Conservation (phyloP, 768 basidiomycete genomes). For the Suillus ampliporus region DNA sequence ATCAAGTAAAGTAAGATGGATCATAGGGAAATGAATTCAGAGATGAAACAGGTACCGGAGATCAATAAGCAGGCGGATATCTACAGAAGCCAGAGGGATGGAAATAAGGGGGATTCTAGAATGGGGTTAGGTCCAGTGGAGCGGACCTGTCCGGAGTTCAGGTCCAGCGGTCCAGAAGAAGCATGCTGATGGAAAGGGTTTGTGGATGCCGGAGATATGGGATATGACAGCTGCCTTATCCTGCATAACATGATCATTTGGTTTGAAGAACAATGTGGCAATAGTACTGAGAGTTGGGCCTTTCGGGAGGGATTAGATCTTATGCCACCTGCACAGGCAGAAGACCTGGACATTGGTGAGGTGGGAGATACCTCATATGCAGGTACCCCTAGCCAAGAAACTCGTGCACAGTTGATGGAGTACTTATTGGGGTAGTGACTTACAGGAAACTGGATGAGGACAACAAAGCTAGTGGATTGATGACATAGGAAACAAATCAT, state of each 20-base stretch:
- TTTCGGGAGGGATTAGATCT: not conserved
- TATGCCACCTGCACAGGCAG: not conserved
- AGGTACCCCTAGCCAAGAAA: not conserved
- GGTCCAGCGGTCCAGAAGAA: no score
- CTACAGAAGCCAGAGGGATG: no score
- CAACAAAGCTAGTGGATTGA: not conserved
- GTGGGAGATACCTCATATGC: not conserved
- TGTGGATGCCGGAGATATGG: no score
- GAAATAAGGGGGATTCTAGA: no score
- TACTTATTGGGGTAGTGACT: not conserved
- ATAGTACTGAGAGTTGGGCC: not conserved
- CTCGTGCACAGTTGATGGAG: not conserved
- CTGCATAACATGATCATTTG: constrained; percentile 6
- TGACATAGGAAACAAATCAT: not conserved
- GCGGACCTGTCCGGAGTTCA: no score
- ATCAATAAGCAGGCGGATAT: no score
- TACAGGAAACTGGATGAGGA: not conserved
- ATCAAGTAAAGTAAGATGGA: no score
- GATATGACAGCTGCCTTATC: no score
- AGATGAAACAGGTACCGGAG: no score
- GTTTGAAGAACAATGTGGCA: not conserved
- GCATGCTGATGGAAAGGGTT: no score
- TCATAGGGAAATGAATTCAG: no score
- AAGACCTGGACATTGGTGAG: not conserved
- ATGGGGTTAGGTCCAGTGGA: no score